Conservation (phyloP, 805 yeast species). For the Yamadazyma ubonensis region DNA sequence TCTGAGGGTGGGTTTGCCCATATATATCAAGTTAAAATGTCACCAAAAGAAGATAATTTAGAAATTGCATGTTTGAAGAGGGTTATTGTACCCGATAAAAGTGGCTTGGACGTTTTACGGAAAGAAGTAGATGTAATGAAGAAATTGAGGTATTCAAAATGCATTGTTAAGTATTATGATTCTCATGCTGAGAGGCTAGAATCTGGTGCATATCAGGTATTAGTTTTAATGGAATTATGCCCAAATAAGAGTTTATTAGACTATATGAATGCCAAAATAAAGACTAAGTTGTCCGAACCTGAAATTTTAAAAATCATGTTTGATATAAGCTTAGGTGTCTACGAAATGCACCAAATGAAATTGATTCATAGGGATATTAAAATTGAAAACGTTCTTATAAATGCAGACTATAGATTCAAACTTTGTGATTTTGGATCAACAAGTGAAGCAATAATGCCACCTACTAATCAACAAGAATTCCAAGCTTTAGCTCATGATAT, state of each 20-base stretch:
- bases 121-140: slow-evolving; percentile 83
- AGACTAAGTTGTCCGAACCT: slow-evolving; percentile 69
- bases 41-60: slow-evolving; percentile 44
- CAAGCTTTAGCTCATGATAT: slow-evolving; percentile 80
- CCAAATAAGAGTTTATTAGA: slow-evolving; percentile 84
- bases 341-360: slow-evolving; percentile 78
- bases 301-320: slow-evolving; percentile 83
- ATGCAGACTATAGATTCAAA: slow-evolving; percentile 65
- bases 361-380: slow-evolving; percentile 91
- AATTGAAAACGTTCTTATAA: slow-evolving; percentile 89
- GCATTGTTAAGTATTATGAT: slow-evolving; percentile 69
- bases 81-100: slow-evolving; percentile 70
- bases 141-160: slow-evolving; percentile 51
- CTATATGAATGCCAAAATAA: slow-evolving; percentile 82
- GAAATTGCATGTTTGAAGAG: slow-evolving; percentile 68
- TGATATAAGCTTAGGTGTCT: slow-evolving; percentile 76
- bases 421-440: slow-evolving; percentile 95
- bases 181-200: slow-evolving; percentile 66
- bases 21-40: slow-evolving; percentile 62
- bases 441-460: slow-evolving; percentile 65
- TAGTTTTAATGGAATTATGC: slow-evolving; percentile 90
- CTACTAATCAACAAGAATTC: slow-evolving; percentile 70
- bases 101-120: slow-evolving; percentile 61
- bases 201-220: slow-evolving; percentile 65
- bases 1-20: slow-evolving; percentile 77